Evolutionary conservation across 768 basidiomycete species (phyloP).

Genomic region (Dendrothele bispora): DNA sequence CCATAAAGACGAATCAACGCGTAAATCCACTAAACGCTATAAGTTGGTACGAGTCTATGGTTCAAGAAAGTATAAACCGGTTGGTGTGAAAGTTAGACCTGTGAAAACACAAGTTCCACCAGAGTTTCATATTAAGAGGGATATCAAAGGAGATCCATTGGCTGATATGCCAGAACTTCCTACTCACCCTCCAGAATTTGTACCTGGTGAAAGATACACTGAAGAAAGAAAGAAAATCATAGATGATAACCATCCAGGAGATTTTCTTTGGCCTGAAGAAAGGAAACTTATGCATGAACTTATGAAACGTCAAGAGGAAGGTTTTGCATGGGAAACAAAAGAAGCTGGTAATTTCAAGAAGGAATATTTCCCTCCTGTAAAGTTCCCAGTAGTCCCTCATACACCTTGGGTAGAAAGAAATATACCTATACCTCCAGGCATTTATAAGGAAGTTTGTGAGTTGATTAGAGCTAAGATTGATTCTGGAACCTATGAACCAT

Average conservation of each 20-base stretch:
- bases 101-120: conserved; percentile 11
- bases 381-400: conserved; percentile 33
- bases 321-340: conserved; percentile 36
- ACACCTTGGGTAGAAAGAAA: conserved; percentile 29
- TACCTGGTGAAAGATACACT: conserved; percentile 18
- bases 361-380: conserved; percentile 32
- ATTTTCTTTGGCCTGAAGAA: conserved; percentile 34
- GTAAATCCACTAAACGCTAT: too few species aligned
- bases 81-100: conserved; percentile 16
- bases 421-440: conserved; percentile 28
- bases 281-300: conserved; percentile 29
- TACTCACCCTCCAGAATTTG: conserved; percentile 13
- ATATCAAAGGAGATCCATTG: conserved; percentile 20
- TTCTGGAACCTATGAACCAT: conserved; percentile 33
- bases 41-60: conserved; percentile 1
- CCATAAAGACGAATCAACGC: too few species aligned
- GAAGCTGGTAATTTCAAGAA: conserved; percentile 33
- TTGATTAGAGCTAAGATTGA: conserved; percentile 22
- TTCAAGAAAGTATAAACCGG: conserved; percentile 20
- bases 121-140: conserved; percentile 16
- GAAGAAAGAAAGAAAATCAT: conserved; percentile 16
- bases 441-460: conserved; percentile 20
- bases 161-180: conserved; percentile 10
- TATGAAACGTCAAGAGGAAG: conserved; percentile 28
- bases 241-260: conserved; percentile 10